Evolutionary conservation across 371 early-diverging fungal species (phyloP).

Genomic region (Mucor piriformis): DNA sequence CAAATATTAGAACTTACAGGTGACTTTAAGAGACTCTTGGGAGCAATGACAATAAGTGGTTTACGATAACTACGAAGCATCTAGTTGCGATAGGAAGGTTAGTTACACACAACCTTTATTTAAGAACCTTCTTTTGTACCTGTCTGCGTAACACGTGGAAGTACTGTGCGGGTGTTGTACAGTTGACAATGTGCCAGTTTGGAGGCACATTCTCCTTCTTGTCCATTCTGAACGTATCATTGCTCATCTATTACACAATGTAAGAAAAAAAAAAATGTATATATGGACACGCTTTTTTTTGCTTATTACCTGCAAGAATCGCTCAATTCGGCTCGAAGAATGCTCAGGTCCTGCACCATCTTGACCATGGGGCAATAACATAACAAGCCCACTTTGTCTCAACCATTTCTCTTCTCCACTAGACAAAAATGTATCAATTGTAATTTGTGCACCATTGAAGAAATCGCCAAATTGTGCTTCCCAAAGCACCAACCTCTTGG

Average conservation of each 20-base stretch:
- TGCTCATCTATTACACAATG: conserved; percentile 63
- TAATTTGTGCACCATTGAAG: conserved; percentile 95
- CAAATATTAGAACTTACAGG: conserved; percentile 29
- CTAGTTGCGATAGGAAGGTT: conserved; percentile 21
- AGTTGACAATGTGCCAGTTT: conserved; percentile 93
- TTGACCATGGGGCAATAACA: conserved; percentile 95
- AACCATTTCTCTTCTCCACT: conserved; percentile 96
- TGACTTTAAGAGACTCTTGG: conserved; percentile 80
- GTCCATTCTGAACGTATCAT: conserved; percentile 71
- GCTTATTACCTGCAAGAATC: conserved; percentile 95
- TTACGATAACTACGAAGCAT: conserved; percentile 87
- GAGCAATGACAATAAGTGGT: conserved; percentile 87
- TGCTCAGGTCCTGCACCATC: conserved; percentile 98
- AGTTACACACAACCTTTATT: no score
- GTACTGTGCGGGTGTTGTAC: conserved; percentile 95
- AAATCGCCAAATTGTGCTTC: conserved; percentile 99
- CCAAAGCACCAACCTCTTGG: conserved; percentile 88
- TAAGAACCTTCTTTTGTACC: conserved; percentile 43
- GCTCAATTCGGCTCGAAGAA: conserved; percentile 85
- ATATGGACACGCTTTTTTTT: not conserved
- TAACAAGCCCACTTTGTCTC: conserved; percentile 84
- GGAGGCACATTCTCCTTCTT: conserved; percentile 59
- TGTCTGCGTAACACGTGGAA: conserved; percentile 96
- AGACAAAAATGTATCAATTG: conserved; percentile 90
- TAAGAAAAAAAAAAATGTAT: not conserved